These are phyloP conservation scores for Nepenthes alata DNA, from an alignment of 179 eudicot species.

Conservation along the genomic window DNA sequence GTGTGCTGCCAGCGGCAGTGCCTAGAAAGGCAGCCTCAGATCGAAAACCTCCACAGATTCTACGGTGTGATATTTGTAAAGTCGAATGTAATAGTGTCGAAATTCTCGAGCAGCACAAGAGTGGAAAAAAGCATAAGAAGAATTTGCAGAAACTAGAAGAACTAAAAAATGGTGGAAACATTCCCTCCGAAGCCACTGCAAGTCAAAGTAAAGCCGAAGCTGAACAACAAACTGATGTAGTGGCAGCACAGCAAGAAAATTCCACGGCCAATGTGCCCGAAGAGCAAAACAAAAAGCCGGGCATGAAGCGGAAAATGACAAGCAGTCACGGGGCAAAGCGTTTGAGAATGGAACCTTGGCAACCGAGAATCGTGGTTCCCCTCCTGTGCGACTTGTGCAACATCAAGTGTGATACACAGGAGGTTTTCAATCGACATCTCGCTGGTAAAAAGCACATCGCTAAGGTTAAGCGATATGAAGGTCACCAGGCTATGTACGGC, in stretches of 20 bases:
- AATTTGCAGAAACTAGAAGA: conserved; percentile 21
- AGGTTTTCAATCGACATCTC: conserved; percentile 27
- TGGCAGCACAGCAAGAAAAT: neutral
- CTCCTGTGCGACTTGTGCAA: conserved; percentile 33
- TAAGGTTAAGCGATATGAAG: conserved; percentile 21
- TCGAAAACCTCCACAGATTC: conserved; percentile 12
- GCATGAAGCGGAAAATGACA: conserved; percentile 25
- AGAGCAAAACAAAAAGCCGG: conserved; percentile 8
- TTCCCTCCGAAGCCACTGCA: conserved; percentile 4
- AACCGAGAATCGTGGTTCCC: conserved; percentile 23
- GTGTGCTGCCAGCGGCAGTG: neutral
- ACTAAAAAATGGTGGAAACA: conserved; percentile 6
- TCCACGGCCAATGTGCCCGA: conserved; percentile 8
- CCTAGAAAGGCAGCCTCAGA: conserved; percentile 8
- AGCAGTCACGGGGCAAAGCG: conserved; percentile 23
- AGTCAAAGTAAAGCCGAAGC: conserved; percentile 5
- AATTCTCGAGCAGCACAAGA: conserved; percentile 38
- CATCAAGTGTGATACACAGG: conserved; percentile 31
- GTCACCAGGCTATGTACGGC: conserved; percentile 30
- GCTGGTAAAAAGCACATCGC: conserved; percentile 31
- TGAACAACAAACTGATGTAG: conserved; percentile 5
- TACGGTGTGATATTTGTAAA: conserved; percentile 35
- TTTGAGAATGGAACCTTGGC: conserved; percentile 13
- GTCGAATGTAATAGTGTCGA: conserved; percentile 34
- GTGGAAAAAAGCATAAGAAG: conserved; percentile 33